These are phyloP conservation scores for Pseudoneurospora amorphoporcata DNA, from an alignment of 495 filamentous ascomycete genomes.

Conservation along the genomic window DNA sequence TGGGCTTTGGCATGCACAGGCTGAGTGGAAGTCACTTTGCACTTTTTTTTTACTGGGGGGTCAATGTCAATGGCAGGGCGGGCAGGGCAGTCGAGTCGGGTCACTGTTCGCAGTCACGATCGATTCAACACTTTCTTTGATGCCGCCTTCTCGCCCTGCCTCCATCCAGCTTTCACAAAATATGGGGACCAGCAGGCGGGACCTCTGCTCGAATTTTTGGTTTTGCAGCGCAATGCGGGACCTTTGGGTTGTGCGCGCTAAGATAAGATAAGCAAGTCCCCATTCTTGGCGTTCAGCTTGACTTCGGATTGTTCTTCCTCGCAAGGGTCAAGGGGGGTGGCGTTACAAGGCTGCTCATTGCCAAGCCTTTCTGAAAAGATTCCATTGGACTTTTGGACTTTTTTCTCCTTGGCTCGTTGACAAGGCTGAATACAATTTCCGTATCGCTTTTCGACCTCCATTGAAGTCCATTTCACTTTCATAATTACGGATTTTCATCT, in stretches of 20 bases:
- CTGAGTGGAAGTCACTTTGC: background rate
- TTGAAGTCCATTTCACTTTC: slow-evolving; percentile 5
- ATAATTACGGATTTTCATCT: background rate
- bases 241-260: slow-evolving; percentile 29
- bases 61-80: background rate
- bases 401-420: slow-evolving; percentile 1
- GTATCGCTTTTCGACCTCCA: slow-evolving; percentile 1
- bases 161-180: background rate
- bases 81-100: background rate
- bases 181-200: background rate
- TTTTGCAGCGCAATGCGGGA: slow-evolving; percentile 25
- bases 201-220: slow-evolving; percentile 22
- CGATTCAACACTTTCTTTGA: background rate
- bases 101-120: background rate
- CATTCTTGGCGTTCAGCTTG: background rate
- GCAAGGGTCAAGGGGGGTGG: slow-evolving; percentile 1
- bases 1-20: background rate
- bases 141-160: background rate
- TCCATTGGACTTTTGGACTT: background rate
- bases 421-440: slow-evolving; percentile 21
- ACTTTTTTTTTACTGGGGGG: background rate
- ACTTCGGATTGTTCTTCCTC: background rate
- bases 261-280: slow-evolving; percentile 26
- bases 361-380: background rate
- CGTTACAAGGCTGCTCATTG: slow-evolving; percentile 4